These are phyloP conservation scores for Penicillium griseofulvum DNA, from an alignment of 2,329 filamentous ascomycete genomes.

Conservation along the genomic window DNA sequence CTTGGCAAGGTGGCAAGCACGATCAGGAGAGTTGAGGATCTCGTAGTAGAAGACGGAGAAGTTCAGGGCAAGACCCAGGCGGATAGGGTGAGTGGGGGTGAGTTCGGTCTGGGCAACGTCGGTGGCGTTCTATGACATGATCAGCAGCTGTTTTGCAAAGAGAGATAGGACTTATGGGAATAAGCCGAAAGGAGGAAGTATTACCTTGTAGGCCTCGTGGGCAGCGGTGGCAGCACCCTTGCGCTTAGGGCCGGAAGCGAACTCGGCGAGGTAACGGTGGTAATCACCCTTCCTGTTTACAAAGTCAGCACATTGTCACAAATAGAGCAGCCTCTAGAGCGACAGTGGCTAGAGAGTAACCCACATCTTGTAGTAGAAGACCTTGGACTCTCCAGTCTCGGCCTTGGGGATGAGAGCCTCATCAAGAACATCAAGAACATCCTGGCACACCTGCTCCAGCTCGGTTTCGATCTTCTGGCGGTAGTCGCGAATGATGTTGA, in stretches of 20 bases:
- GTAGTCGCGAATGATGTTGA: constrained; percentile 91
- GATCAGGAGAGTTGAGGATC: constrained; percentile 96
- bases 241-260: constrained; percentile 90
- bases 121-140: constrained; percentile 68
- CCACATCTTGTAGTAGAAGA: constrained; percentile 99
- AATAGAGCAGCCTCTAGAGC: neutral
- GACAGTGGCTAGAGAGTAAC: neutral
- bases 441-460: constrained; percentile 96
- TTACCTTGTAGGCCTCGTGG: constrained; percentile 96
- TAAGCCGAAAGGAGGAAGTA: constrained; percentile 23
- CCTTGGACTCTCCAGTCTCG: constrained; percentile 96
- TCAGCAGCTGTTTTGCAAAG: neutral
- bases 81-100: constrained; percentile 95
- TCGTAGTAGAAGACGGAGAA: constrained; percentile 99
- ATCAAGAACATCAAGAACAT: constrained; percentile 93
- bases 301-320: constrained; percentile 74
- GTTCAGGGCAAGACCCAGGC: constrained; percentile 94
- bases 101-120: constrained; percentile 98
- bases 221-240: constrained; percentile 93
- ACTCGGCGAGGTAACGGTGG: constrained; percentile 98
- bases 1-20: constrained; percentile 97
- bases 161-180: neutral
- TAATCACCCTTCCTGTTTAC: constrained; percentile 97
- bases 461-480: constrained; percentile 97
- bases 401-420: constrained; percentile 92